phyloP scores from a whole-genome alignment of 352 stramenopile species.

The Phytophthora pini region DNA sequence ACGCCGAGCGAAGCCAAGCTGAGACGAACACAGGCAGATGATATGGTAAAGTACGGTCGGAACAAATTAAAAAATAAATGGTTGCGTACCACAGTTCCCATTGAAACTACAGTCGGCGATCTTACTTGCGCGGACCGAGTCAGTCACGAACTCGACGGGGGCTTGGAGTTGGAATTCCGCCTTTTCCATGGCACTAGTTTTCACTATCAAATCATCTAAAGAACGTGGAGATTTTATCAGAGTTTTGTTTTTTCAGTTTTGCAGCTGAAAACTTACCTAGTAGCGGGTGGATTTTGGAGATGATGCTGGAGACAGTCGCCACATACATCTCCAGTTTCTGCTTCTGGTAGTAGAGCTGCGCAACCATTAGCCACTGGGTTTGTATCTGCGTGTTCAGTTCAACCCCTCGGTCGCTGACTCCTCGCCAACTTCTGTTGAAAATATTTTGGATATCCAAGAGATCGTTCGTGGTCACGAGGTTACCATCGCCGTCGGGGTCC shows the following conservation, averaged over 20 bases:
- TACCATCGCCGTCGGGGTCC: constrained; percentile 53
- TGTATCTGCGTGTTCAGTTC: constrained; percentile 54
- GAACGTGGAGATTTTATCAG: neutral
- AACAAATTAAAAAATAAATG: neutral
- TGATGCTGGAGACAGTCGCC: constrained; percentile 34
- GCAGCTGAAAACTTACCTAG: constrained; percentile 31
- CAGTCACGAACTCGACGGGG: constrained; percentile 63
- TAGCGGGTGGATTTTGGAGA: constrained; percentile 42
- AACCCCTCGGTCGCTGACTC: constrained; percentile 44
- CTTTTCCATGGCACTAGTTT: constrained; percentile 56
- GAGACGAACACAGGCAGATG: constrained; percentile 29
- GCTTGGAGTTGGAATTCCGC: constrained; percentile 68
- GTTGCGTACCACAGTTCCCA: constrained; percentile 57
- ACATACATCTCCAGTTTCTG: constrained; percentile 48
- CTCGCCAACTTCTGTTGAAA: constrained; percentile 66
- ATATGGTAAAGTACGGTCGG: constrained; percentile 1
- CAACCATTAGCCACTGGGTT: constrained; percentile 52
- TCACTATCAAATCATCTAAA: constrained; percentile 40
- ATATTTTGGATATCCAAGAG: constrained; percentile 43
- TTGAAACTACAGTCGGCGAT: constrained; percentile 65
- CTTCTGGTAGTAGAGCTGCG: constrained; percentile 54
- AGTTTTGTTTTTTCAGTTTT: too few species aligned
- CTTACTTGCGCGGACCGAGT: constrained; percentile 56
- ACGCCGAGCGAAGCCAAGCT: constrained; percentile 51
- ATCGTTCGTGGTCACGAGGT: constrained; percentile 44